Conservation (phyloP, 148 eudicot genomes). For the Vaccinium myrtillus region DNA sequence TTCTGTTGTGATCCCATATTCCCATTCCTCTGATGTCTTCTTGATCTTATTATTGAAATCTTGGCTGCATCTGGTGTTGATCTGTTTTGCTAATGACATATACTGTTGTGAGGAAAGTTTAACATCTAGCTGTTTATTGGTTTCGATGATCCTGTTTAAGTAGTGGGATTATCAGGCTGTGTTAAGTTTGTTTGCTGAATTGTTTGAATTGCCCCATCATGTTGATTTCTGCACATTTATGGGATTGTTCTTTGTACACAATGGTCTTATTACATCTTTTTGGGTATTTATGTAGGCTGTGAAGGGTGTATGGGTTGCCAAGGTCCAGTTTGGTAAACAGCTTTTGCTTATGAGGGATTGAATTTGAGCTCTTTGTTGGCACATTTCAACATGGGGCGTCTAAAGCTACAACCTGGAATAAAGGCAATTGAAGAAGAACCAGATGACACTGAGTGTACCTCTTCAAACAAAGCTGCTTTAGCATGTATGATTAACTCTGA, state of each 20-base stretch:
- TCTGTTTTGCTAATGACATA: background rate
- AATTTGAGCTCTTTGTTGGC: conserved; percentile 11
- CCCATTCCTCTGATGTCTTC: background rate
- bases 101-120: background rate
- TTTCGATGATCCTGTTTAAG: background rate
- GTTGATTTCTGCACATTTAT: background rate
- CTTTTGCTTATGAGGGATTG: conserved; percentile 23
- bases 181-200: background rate
- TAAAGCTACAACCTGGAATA: conserved; percentile 19
- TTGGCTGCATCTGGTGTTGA: background rate
- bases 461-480: conserved; percentile 21
- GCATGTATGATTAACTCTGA: conserved; percentile 35
- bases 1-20: background rate
- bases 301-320: background rate
- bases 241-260: background rate
- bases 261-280: background rate
- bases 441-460: background rate
- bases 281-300: conserved; percentile 7
- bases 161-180: background rate
- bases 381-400: conserved; percentile 25
- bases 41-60: background rate
- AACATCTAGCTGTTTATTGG: background rate
- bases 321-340: conserved; percentile 13
- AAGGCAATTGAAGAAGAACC: conserved; percentile 4
- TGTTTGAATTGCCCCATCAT: background rate